A percentile compares a stretch with the other conserved stretches of the same genome.
These are phyloP conservation scores for Boletus austroedulis DNA, from an alignment of 1,284 basidiomycete genomes.

Conservation along the genomic window DNA sequence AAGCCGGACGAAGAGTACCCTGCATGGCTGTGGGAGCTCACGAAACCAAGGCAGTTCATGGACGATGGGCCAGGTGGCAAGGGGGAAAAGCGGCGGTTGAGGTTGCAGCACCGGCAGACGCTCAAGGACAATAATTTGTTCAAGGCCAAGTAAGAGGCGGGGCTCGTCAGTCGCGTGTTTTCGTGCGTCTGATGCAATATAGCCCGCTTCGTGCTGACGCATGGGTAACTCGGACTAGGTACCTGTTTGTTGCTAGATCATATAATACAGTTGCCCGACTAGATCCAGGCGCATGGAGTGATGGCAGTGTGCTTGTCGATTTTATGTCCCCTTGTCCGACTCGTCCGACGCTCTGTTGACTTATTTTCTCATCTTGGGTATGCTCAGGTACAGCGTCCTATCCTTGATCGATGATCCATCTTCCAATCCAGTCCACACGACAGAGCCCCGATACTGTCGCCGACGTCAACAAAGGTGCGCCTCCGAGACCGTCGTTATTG, in stretches of 20 bases:
- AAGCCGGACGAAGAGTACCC: slow-evolving; percentile 85
- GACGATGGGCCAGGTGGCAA: slow-evolving; percentile 72
- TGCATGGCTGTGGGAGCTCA: slow-evolving; percentile 82
- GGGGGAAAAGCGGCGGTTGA: slow-evolving; percentile 58
- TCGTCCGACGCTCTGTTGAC: slow-evolving; percentile 37
- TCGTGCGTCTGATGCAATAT: not conserved
- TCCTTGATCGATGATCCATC: slow-evolving; percentile 64
- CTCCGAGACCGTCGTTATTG: slow-evolving; percentile 61
- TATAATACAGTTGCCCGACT: not conserved
- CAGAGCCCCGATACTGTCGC: slow-evolving; percentile 83
- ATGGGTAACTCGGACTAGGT: not conserved
- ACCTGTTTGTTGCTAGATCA: not conserved
- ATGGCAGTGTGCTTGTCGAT: not conserved
- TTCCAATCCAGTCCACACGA: slow-evolving; percentile 73
- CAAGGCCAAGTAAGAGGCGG: slow-evolving; percentile 45
- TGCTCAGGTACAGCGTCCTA: slow-evolving; percentile 57
- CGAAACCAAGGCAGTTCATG: slow-evolving; percentile 54
- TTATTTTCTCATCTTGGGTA: slow-evolving; percentile 43
- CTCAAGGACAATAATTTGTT: slow-evolving; percentile 78
- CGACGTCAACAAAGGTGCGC: slow-evolving; percentile 69
- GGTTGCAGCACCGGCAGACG: slow-evolving; percentile 58
- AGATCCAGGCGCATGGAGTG: not conserved
- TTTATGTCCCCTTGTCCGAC: slow-evolving; percentile 38
- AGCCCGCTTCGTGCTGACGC: not conserved
- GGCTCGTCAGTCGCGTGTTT: not conserved